Percentiles rank a stretch among this genome's conserved stretches.
phyloP scores from a whole-genome alignment of 2,329 filamentous ascomycete genomes.

The Pseudogymnoascus sp. region DNA sequence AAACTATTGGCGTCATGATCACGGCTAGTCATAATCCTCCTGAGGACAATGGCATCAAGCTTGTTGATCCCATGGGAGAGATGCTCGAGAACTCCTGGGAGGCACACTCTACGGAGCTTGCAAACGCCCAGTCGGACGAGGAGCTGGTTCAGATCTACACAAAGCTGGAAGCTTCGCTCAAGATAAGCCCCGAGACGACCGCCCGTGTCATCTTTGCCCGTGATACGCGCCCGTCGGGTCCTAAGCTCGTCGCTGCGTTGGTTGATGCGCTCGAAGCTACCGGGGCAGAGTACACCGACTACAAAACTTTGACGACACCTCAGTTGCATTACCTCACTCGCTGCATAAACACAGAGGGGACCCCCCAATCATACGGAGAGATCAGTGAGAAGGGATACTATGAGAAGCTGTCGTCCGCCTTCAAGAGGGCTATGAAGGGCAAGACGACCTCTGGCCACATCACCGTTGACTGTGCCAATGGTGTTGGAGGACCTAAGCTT shows the following conservation, averaged over 20 bases:
- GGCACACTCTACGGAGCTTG: slow-evolving; percentile 75
- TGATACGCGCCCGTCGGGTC: slow-evolving; percentile 88
- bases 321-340: slow-evolving; percentile 95
- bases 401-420: slow-evolving; percentile 79
- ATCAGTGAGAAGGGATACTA: slow-evolving; percentile 91
- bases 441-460: slow-evolving; percentile 67
- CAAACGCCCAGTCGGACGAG: slow-evolving; percentile 73
- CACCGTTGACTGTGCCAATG: slow-evolving; percentile 92
- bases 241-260: slow-evolving; percentile 71
- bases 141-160: slow-evolving; percentile 70
- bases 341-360: slow-evolving; percentile 87
- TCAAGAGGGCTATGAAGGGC: slow-evolving; percentile 73
- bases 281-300: slow-evolving; percentile 69
- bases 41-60: slow-evolving; percentile 85
- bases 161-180: slow-evolving; percentile 65
- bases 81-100: slow-evolving; percentile 98
- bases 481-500: slow-evolving; percentile 89
- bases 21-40: slow-evolving; percentile 90
- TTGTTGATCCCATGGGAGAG: slow-evolving; percentile 95
- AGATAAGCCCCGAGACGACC: slow-evolving; percentile 62
- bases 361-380: slow-evolving; percentile 78
- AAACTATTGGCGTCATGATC: slow-evolving; percentile 94
- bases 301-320: slow-evolving; percentile 89
- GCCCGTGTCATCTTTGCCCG: slow-evolving; percentile 83
- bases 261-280: slow-evolving; percentile 72